A percentile compares a stretch with the other conserved stretches of the same genome.
Conservation (phyloP, 768 basidiomycete genomes). For the Russula compacta region DNA sequence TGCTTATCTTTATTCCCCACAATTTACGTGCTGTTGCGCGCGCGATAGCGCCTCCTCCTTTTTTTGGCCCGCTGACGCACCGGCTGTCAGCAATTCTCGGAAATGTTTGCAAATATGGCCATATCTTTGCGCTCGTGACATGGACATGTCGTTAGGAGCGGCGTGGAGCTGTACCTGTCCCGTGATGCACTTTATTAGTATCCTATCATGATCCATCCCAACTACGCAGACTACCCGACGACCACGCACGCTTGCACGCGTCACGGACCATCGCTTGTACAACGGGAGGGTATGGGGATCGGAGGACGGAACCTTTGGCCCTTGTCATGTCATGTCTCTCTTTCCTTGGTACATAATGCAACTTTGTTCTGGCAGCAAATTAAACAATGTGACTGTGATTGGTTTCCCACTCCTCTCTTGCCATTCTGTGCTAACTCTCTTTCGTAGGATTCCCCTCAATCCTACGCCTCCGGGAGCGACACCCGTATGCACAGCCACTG, state of each 20-base stretch:
- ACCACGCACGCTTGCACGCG: background rate
- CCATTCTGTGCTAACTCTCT: background rate
- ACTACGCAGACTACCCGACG: background rate
- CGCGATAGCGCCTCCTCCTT: background rate
- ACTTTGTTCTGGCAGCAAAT: background rate
- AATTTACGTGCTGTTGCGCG: constrained; percentile 10
- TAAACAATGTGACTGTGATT: background rate
- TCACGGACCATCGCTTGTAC: background rate
- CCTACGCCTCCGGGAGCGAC: background rate
- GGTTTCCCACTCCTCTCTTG: background rate
- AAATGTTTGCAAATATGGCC: constrained; percentile 8
- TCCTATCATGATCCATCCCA: background rate
- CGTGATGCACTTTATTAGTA: background rate
- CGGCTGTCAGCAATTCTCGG: constrained; percentile 8
- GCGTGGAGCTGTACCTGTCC: constrained; percentile 1
- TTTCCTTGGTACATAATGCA: background rate
- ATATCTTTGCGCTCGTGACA: constrained; percentile 16
- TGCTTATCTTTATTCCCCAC: constrained; percentile 1
- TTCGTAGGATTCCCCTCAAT: background rate
- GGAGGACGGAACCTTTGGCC: constrained; percentile 1
- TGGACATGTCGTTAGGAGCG: background rate
- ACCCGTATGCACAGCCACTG: constrained; percentile 10
- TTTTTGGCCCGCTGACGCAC: constrained; percentile 8
- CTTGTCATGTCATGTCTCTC: background rate
- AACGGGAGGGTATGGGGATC: background rate